These are phyloP conservation scores for Sisymbrium irio DNA, from an alignment of 345 rosid genomes.

Conservation along the genomic window DNA sequence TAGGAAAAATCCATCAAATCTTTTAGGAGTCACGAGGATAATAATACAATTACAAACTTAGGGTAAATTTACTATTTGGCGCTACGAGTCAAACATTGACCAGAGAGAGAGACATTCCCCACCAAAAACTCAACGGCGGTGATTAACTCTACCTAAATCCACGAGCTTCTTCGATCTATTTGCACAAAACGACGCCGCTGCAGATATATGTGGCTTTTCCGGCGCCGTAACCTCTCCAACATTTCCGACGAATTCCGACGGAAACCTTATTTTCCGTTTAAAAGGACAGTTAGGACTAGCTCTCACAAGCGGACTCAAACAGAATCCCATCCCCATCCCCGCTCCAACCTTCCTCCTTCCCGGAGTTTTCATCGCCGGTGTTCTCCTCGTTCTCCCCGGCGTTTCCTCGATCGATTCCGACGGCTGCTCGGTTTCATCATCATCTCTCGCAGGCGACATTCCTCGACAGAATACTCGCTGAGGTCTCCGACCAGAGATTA, in stretches of 20 bases:
- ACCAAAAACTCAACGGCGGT: conserved; percentile 51
- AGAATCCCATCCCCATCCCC: conserved; percentile 61
- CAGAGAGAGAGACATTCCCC: not conserved
- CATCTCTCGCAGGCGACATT: conserved; percentile 76
- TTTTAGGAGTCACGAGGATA: conserved; percentile 1
- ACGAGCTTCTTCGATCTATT: conserved; percentile 87
- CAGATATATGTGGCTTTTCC: conserved; percentile 60
- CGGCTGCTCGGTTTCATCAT: conserved; percentile 38
- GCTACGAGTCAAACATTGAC: conserved; percentile 33
- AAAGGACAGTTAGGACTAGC: conserved; percentile 76
- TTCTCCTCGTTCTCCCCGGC: conserved; percentile 42
- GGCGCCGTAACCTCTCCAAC: conserved; percentile 47
- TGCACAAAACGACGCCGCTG: conserved; percentile 68
- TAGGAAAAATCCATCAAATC: not conserved
- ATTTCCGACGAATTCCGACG: conserved; percentile 37
- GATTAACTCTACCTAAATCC: conserved; percentile 71
- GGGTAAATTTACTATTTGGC: not conserved
- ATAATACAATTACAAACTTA: not conserved
- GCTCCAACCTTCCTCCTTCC: conserved; percentile 32
- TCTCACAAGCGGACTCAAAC: conserved; percentile 87
- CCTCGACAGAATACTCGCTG: conserved; percentile 49
- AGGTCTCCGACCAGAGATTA: conserved; percentile 30
- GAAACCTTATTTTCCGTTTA: conserved; percentile 50
- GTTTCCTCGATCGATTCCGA: conserved; percentile 46
- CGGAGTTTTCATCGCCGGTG: conserved; percentile 34